These are phyloP conservation scores for Gnomoniopsis smithogilvyi DNA, from an alignment of 2,329 filamentous ascomycete genomes.

Conservation along the genomic window DNA sequence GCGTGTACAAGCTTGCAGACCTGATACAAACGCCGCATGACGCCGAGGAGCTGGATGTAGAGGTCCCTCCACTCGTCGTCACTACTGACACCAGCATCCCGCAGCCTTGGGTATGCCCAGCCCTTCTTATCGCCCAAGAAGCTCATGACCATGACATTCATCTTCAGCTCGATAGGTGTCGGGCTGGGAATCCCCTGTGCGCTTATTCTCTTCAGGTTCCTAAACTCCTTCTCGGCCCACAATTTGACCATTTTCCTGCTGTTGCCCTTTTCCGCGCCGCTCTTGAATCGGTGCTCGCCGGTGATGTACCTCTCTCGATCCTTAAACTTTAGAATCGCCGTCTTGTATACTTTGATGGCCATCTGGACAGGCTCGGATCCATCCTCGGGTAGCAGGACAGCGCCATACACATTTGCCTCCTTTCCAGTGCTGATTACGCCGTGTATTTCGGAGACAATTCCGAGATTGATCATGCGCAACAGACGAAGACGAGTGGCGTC, in stretches of 20 bases:
- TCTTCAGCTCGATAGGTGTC: constrained; percentile 81
- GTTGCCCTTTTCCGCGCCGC: constrained; percentile 90
- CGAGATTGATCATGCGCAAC: constrained; percentile 91
- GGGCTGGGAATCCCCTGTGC: constrained; percentile 84
- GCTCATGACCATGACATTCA: constrained; percentile 94
- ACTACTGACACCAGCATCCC: constrained; percentile 74
- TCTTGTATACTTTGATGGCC: constrained; percentile 99
- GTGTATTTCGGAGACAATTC: constrained; percentile 85
- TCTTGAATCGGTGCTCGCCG: constrained; percentile 87
- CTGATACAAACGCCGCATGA: constrained; percentile 94
- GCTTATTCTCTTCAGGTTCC: constrained; percentile 84
- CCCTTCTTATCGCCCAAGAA: constrained; percentile 88
- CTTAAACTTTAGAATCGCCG: constrained; percentile 95
- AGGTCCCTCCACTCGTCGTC: constrained; percentile 72
- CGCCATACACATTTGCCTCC: constrained; percentile 97
- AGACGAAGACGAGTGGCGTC: constrained; percentile 93
- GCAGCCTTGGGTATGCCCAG: constrained; percentile 81
- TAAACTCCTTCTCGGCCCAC: constrained; percentile 98
- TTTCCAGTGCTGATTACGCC: constrained; percentile 96
- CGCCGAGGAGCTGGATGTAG: constrained; percentile 78
- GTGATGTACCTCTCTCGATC: constrained; percentile 94
- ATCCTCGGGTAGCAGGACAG: constrained; percentile 61
- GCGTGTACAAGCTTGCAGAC: constrained; percentile 89
- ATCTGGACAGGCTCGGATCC: constrained; percentile 61
- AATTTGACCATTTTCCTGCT: constrained; percentile 97